Base-by-base conservation (phyloP, 192 early-diverging fungal genomes). In the Backusella macrospora region DNA sequence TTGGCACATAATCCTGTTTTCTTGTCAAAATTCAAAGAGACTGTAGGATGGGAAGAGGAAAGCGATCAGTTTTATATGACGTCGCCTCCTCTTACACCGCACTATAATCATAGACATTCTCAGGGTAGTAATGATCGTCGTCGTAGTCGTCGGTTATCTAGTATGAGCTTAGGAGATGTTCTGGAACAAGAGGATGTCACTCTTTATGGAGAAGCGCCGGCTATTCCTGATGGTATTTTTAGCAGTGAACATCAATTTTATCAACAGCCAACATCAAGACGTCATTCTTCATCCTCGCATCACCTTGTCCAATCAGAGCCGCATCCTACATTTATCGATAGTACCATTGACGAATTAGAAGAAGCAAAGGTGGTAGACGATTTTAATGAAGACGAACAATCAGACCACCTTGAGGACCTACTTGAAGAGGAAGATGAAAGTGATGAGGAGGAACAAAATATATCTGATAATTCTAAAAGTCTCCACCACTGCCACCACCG, bases 21-120 rank as follows among this genome's bases (percentile, higher is more conserved):
- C 42, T 34, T 80, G 14, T 42, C 16, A 21, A 83, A 69, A 16
- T 80, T 83, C 44, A 81, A 81, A 23, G 75, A 81, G 43, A 79
- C 70, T 12, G 75, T 80, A n/a, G 81, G 81, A 6, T 82, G 71
- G 42, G 62, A 63, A 21, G 72, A 73, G 7, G 72, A 65, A 45
- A 8, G 38, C 4, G 65, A 55, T 13, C 64, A 23, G 39, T n/a
- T 37, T 21, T 71, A 71, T 26, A 9, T 47, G 23, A 34, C 18
- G 12, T 12, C 52, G n/a, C 4, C 52, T 9, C 52, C 21, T 26
- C 21, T 59, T 59, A 23, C 39, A 29, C 47, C 45, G 12, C 21
- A 23, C 4, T 12, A 39, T n/a, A 34, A 37, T 18, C 38, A 37
- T 18, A 45, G 21, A 3, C 43, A 45, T 21, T 14, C 43, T 14